phyloP scores from a whole-genome alignment of 2,329 filamentous ascomycete genomes.

The Aspergillus fumigatiaffinis region DNA sequence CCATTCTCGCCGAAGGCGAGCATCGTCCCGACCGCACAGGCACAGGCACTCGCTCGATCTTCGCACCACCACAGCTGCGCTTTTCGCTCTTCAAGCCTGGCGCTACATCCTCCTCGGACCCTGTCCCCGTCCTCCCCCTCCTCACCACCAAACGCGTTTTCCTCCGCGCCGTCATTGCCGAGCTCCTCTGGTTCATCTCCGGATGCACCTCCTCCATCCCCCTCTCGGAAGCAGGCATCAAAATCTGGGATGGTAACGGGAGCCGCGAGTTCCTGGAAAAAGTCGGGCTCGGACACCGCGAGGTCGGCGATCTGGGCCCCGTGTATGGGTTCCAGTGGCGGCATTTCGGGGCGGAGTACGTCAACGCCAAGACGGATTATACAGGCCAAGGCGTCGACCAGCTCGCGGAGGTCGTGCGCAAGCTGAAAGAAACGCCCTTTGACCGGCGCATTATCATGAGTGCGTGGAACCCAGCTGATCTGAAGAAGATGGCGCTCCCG shows the following conservation, averaged over 20 bases:
- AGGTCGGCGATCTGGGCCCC: constrained; percentile 84
- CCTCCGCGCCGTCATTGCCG: constrained; percentile 79
- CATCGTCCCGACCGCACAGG: constrained; percentile 88
- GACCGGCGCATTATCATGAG: constrained; percentile 85
- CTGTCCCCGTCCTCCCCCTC: constrained; percentile 72
- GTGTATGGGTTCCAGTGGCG: constrained; percentile 99
- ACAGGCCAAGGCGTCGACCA: constrained; percentile 87
- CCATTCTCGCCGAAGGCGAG: constrained; percentile 79
- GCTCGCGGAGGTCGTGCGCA: constrained; percentile 82
- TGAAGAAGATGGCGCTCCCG: constrained; percentile 84
- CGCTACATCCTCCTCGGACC: constrained; percentile 35
- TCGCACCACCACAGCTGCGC: constrained; percentile 79
- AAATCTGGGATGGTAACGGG: constrained; percentile 98
- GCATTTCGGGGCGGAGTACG: constrained; percentile 91
- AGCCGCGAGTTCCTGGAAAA: constrained; percentile 84
- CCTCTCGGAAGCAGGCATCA: constrained; percentile 75
- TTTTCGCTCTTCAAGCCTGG: constrained; percentile 69
- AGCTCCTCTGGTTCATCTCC: constrained; percentile 93
- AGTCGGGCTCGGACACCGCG: constrained; percentile 75
- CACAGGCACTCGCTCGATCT: constrained; percentile 86
- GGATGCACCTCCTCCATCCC: constrained; percentile 76
- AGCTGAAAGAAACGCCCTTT: constrained; percentile 77
- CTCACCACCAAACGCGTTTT: constrained; percentile 98
- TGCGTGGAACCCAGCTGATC: constrained; percentile 89
- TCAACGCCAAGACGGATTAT: constrained; percentile 76